Evolutionary conservation across 768 basidiomycete genomes (phyloP), one percentile per base, ranked within the genome.

Genomic region (Chlorophyllum brunneum): DNA sequence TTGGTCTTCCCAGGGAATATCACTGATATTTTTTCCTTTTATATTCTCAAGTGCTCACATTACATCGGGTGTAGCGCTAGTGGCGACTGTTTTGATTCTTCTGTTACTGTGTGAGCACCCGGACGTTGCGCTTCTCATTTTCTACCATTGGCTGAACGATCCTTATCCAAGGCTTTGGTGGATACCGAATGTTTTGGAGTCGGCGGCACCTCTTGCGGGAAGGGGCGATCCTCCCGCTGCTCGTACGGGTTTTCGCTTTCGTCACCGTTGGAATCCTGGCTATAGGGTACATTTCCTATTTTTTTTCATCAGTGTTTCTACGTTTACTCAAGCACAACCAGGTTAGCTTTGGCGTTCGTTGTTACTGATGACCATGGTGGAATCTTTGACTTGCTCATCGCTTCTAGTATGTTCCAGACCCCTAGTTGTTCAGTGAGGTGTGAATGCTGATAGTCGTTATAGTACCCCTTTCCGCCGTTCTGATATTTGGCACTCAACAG

Each of bases 231-330:
- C 43, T 59, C 22, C 57, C 65, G 5, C 66, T 67, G 60, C 61
- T 61, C 0, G 47, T 62, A 6, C 65, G 68, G 4, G 59, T 67
- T 6, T 60, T 68, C 58, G 30, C 65, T 18, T 70, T 70, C 56
- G 63, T 62, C 27, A 48, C 62, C 13, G 42, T 70, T 3, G 65
- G 64, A 1, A 56, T 62, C 13, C 41, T 68, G 1, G 59, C 61
- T 7, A 45, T 70, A 3, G 59, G 59, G 68, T 68, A 43, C 29
- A 63, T 46, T 20, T n/a, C n/a, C n/a, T n/a, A 23, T 9, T 4
- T 2, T 24, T 51, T 18, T 7, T 3, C 6, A 41, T 40, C 5
- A 36, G 9, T 5, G 18, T n/a, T 5, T 1, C 26, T 42, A 5
- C 41, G 8, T 47, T 16, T n/a, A 26, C 18, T 45, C 29, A 45